Base-by-base conservation (phyloP, 75 land plant species). In the Sequoiadendron giganteum region DNA sequence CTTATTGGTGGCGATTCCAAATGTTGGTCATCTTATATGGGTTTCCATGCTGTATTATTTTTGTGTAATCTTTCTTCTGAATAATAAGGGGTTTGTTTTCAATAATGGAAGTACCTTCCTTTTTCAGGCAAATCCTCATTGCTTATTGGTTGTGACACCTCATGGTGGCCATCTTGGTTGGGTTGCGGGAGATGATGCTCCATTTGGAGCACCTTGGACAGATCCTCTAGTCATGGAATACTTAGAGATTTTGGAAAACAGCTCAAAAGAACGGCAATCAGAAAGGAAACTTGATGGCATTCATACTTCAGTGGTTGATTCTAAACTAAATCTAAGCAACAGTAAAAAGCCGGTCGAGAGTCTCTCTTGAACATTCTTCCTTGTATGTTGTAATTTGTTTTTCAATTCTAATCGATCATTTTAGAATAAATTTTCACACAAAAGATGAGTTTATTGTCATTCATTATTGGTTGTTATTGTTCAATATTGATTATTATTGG, bases 121-220 rank as follows among this genome's bases (percentile, higher is more conserved):
- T 7, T 75, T 85, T 76, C 91, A 98, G 99, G 97, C 92, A 56
- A 98, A 98, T 87, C 93, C 91, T 48, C 90, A 94, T 87, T 97
- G 99, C 83, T 43, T 97, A 78, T 54, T 98, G 86, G 92, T 97
- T 82, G 94, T 96, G 43, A 98, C 99, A 47, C 99, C 99, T 19
- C 86, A 91, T 86, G 99, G 99, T 38, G 99, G 99, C 10, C 99
- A 98, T 88, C 90, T 98, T 49, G 99, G 99, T 9, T 98, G 99
- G 99, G 92, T 98, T 76, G 96, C 96, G 13, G 99, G 99, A 6
- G 68, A 85, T 34, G 93, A 94, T 43, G 97, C 96, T 84, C 99
- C 99, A 10, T 89, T 90, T 47, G 99, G 99, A 87, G 92, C 94
- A 84, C 99, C 99, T 1, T 98, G 99, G 99, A 98, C 99, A 3